These are phyloP conservation scores for Monosporascus sp. DNA, from an alignment of 2,329 filamentous ascomycete genomes.

Conservation along the genomic window DNA sequence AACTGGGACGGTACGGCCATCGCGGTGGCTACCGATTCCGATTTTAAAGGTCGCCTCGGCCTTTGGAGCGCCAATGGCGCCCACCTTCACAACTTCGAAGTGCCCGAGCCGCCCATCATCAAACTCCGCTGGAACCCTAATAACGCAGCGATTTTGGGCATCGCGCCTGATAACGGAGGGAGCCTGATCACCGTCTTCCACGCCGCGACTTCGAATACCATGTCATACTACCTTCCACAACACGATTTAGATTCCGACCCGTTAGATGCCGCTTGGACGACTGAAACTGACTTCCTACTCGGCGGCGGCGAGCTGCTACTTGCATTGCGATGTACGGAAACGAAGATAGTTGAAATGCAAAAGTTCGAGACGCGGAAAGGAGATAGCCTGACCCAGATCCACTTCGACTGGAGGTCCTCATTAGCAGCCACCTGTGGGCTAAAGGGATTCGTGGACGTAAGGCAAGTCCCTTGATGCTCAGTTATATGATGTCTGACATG, in stretches of 20 bases:
- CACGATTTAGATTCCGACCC: constrained; percentile 47
- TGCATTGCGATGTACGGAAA: constrained; percentile 41
- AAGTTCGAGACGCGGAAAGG: constrained; percentile 49
- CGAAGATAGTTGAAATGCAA: constrained; percentile 38
- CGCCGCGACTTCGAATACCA: constrained; percentile 34
- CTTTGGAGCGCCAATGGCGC: constrained; percentile 52
- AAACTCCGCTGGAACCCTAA: constrained; percentile 57
- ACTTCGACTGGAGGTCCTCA: constrained; percentile 49
- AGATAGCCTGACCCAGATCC: constrained; percentile 49
- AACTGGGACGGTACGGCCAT: constrained; percentile 50
- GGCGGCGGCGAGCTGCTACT: constrained; percentile 52
- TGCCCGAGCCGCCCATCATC: constrained; percentile 55
- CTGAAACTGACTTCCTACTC: constrained; percentile 51
- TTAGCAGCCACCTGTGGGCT: constrained; percentile 55
- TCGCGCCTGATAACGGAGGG: constrained; percentile 50
- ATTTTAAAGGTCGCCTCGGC: constrained; percentile 46
- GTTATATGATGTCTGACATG: constrained; percentile 6
- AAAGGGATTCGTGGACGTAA: constrained; percentile 55
- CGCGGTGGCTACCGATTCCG: constrained; percentile 53
- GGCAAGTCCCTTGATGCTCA: constrained; percentile 19
- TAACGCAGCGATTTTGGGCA: constrained; percentile 48
- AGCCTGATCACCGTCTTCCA: constrained; percentile 52
- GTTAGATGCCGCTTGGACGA: constrained; percentile 56
- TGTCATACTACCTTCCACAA: constrained; percentile 41
- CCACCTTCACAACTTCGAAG: constrained; percentile 47